These are phyloP conservation scores for Bisporella sp. DNA, from an alignment of 2,329 filamentous ascomycete species.

Conservation along the genomic window DNA sequence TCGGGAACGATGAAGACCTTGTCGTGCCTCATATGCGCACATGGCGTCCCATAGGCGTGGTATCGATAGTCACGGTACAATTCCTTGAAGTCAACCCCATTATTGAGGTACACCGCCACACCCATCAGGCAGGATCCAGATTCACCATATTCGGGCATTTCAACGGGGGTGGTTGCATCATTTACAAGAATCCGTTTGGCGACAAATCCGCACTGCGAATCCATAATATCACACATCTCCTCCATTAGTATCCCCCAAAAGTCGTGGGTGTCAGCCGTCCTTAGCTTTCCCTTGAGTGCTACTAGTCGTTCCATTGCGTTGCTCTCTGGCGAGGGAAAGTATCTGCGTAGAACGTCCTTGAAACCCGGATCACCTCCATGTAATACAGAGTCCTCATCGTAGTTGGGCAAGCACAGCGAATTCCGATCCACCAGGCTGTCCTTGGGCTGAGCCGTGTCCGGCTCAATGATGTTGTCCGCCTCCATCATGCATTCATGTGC, in stretches of 20 bases:
- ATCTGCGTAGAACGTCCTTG: constrained; percentile 18
- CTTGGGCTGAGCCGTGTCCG: constrained; percentile 4
- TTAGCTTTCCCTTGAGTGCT: constrained; percentile 48
- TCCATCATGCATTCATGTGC: neutral
- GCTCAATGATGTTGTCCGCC: neutral
- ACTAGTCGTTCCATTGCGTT: constrained; percentile 54
- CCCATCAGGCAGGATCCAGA: constrained; percentile 57
- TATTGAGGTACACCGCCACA: constrained; percentile 59
- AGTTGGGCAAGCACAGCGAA: constrained; percentile 24
- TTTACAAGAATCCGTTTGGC: constrained; percentile 55
- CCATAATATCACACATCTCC: constrained; percentile 53
- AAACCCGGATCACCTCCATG: constrained; percentile 25
- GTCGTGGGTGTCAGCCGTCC: constrained; percentile 43
- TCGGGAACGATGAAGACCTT: constrained; percentile 64
- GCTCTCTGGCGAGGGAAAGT: constrained; percentile 44
- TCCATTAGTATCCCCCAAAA: constrained; percentile 62
- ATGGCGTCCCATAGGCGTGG: constrained; percentile 54
- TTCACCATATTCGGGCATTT: constrained; percentile 54
- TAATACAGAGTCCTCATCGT: constrained; percentile 16
- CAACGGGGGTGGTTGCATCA: constrained; percentile 49
- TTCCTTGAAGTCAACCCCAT: constrained; percentile 44
- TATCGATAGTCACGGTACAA: constrained; percentile 56
- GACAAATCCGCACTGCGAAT: constrained; percentile 62
- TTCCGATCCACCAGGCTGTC: constrained; percentile 17
- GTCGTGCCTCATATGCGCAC: constrained; percentile 64